Base-by-base conservation (phyloP, 1,284 basidiomycete species). In the Schizopora paradoxa region DNA sequence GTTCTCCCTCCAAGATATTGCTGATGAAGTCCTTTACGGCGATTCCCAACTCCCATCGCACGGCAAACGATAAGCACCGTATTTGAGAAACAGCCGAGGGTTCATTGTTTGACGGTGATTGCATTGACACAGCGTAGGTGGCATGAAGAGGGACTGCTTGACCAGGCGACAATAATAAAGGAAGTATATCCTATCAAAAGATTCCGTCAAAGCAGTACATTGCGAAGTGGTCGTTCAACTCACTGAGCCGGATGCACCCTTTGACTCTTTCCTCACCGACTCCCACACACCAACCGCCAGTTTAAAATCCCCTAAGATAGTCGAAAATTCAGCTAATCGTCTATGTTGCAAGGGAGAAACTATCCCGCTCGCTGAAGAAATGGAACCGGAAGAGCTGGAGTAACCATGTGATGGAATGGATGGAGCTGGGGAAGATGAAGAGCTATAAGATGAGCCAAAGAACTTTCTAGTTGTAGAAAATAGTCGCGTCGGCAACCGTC, bases 281-380 rank as follows among this genome's bases (percentile, higher is more conserved):
- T 98, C 95, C 86, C 94, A 99, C 18, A 95, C 82, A 11, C 70
- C 67, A 1, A 79, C 72, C 0, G 95, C 95, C 31, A 95, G 74
- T 54, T 89, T 91, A 62, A 85, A 82, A 67, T 99, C 95, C 1
- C 91, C 84, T 0, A 97, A 69, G 55, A 95, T 84, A 39, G 96
- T 96, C 1, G 92, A 86, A 64, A 98, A 94, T 62, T 99, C 96
- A 6, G 93, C 95, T 2, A 99, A 70, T n/a, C 95, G 77, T 41
- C 84, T 73, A 51, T 83, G 80, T 56, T 86, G 86, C n/a, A 79
- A 72, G 6, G 78, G 74, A 22, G 70, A 74, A 45, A 61, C 58
- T 27, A 55, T 52, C 43, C 40, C 57, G 51, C 61, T 25, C 51
- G 45, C 16, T 54, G 55, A 59, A 8, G 66, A 58, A 26, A 65